Evolutionary conservation across 805 yeast genomes (phyloP), one percentile per base, ranked within the genome.

Genomic region (Yarrowia sp.): DNA sequence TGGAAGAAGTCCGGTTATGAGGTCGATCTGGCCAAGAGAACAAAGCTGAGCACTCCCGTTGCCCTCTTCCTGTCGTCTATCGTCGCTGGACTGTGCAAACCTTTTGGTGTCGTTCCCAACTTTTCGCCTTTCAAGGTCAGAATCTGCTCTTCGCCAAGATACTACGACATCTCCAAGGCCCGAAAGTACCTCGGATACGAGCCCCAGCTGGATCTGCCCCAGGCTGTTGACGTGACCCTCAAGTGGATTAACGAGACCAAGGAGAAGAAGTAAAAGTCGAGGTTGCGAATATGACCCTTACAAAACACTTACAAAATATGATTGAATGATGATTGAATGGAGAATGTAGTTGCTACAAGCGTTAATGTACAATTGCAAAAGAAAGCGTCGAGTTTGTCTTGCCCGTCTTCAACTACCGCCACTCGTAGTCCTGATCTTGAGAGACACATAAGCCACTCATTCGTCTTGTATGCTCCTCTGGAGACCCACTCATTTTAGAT

Each of bases 1-100:
- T 95, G 98, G 98, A 94, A 94, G 77, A 93, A 94, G 26, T 97
- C 92, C 79, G 98, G 97, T 3, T 82, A 79, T 66, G 88, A 87
- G 72, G 87, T 91, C 72, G 92, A 87, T 22, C 83, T 95, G 69
- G 83, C 83, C 58, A 85, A 89, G 74, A 48, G 67, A 48, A 63
- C 41, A 8, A 63, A 63, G 11, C 61, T 65, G 19, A 10, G n/a
- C 42, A 50, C 61, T 11, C 86, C 90, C 0, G 80, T 91, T n/a
- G 98, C 97, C 1, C 84, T 95, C 70, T 84, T 82, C 1, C 87
- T 89, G 49, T 98, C 98, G 15, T 90, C 91, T 75, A 77, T 92
- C 49, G 86, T 97, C n/a, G 90, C 89, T 73, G 85, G 86, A 74
- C 85, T 88, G 70, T 86, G 95, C 11, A 87, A 85, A 67, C 72